Conservation (phyloP, 768 basidiomycete species). For the Saitozyma podzolica region DNA sequence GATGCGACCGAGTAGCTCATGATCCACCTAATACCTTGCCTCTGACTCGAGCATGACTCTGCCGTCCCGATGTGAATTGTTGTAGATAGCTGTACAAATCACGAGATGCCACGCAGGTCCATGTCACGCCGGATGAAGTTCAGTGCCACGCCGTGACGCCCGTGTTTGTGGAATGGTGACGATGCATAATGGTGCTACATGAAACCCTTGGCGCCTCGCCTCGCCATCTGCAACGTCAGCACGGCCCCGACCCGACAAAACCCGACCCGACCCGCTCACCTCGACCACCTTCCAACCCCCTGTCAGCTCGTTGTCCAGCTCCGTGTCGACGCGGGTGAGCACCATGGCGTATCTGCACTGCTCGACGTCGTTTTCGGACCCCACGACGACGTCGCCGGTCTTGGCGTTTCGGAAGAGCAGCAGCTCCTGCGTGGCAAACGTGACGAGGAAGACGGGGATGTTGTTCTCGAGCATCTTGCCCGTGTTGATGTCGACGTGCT, state of each 20-base stretch:
- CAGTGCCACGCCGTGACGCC: no score
- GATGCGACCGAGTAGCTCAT: no score
- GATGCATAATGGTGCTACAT: constrained; percentile 9
- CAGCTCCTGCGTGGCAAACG: constrained; percentile 91
- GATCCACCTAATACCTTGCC: no score
- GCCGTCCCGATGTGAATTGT: no score
- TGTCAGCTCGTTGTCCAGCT: constrained; percentile 86
- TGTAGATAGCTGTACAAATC: no score
- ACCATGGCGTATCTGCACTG: constrained; percentile 91
- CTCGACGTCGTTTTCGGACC: constrained; percentile 86
- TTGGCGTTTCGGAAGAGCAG: constrained; percentile 85
- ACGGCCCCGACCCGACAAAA: background rate
- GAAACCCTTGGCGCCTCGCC: constrained; percentile 17
- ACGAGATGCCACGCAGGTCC: no score
- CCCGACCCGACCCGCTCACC: constrained; percentile 57
- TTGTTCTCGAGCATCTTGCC: constrained; percentile 87
- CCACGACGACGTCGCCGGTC: constrained; percentile 80
- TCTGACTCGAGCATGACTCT: no score
- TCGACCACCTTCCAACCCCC: constrained; percentile 98
- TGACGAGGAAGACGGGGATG: constrained; percentile 84
- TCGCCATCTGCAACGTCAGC: constrained; percentile 16
- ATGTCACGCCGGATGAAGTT: no score
- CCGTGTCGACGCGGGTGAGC: constrained; percentile 80
- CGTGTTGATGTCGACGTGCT: constrained; percentile 86
- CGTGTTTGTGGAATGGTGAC: background rate